Evolutionary conservation across 2,329 filamentous ascomycete species (phyloP).

Genomic region (Eutypa lata): DNA sequence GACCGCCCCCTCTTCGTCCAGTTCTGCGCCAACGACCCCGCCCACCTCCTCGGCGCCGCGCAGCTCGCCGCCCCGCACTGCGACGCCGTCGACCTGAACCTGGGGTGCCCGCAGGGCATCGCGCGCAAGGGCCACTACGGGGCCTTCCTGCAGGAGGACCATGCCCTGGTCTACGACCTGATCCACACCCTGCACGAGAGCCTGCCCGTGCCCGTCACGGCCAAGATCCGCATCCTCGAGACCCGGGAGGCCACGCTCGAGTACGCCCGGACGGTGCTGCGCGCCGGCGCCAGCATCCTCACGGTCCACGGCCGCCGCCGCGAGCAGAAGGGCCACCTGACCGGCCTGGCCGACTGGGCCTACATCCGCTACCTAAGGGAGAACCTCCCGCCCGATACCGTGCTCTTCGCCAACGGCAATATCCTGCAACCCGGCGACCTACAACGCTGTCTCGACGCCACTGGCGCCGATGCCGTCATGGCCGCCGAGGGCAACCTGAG

Average conservation of each 20-base stretch:
- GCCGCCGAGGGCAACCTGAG: conserved; percentile 93
- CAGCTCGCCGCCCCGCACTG: conserved; percentile 78
- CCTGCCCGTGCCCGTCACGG: conserved; percentile 81
- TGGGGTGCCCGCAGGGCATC: conserved; percentile 95
- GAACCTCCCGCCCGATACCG: conserved; percentile 78
- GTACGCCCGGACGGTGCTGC: conserved; percentile 84
- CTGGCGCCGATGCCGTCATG: conserved; percentile 92
- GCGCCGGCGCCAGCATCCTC: conserved; percentile 86
- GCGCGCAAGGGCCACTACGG: conserved; percentile 88
- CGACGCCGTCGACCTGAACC: conserved; percentile 91
- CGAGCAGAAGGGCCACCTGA: conserved; percentile 95
- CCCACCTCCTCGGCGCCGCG: conserved; percentile 77
- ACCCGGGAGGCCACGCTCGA: conserved; percentile 81
- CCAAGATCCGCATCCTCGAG: conserved; percentile 89
- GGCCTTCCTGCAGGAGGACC: conserved; percentile 91
- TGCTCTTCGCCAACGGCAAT: conserved; percentile 96
- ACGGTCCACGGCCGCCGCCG: conserved; percentile 86
- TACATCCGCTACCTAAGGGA: conserved; percentile 79
- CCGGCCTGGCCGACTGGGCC: conserved; percentile 89
- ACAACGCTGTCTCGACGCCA: conserved; percentile 71
- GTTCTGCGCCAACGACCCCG: conserved; percentile 87
- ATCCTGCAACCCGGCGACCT: conserved; percentile 79
- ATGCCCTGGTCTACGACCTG: conserved; percentile 75
- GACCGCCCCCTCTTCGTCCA: conserved; percentile 94
- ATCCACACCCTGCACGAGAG: conserved; percentile 79